Evolutionary conservation across 495 filamentous ascomycete genomes (phyloP).

Genomic region (Wilcoxina mikolae): DNA sequence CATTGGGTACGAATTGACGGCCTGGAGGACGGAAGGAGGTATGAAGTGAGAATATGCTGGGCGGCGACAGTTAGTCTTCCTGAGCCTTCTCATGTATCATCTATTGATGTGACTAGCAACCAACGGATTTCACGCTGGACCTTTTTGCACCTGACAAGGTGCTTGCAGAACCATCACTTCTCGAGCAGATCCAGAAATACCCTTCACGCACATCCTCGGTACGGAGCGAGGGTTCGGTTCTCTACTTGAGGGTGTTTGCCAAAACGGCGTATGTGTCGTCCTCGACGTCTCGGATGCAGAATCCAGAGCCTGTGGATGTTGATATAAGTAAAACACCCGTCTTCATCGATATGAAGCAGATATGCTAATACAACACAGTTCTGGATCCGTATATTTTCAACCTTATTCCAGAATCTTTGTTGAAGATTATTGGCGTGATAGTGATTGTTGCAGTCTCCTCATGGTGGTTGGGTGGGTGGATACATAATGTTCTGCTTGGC

Average conservation of each 20-base stretch:
- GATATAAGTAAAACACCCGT: slow-evolving; percentile 47
- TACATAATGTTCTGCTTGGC: slow-evolving; percentile 14
- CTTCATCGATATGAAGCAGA: slow-evolving; percentile 9
- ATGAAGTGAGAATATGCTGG: slow-evolving; percentile 93
- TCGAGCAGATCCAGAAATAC: slow-evolving; percentile 18
- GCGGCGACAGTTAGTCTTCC: slow-evolving; percentile 59
- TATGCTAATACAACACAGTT: slow-evolving; percentile 32
- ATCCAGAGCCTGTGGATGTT: slow-evolving; percentile 57
- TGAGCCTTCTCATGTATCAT: neutral
- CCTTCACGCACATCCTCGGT: slow-evolving; percentile 8
- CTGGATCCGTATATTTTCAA: slow-evolving; percentile 73
- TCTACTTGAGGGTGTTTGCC: slow-evolving; percentile 65
- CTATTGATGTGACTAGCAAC: slow-evolving; percentile 48
- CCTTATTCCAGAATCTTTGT: slow-evolving; percentile 52
- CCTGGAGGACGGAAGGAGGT: slow-evolving; percentile 57
- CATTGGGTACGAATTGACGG: slow-evolving; percentile 75
- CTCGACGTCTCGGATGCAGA: slow-evolving; percentile 57
- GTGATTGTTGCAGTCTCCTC: slow-evolving; percentile 36
- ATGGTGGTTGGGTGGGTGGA: slow-evolving; percentile 18
- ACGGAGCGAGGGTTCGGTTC: slow-evolving; percentile 9
- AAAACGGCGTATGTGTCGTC: slow-evolving; percentile 71
- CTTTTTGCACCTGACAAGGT: slow-evolving; percentile 35
- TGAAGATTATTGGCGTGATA: slow-evolving; percentile 50
- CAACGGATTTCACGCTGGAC: slow-evolving; percentile 60
- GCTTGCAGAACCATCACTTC: slow-evolving; percentile 19